Percentiles rank a stretch among this genome's conserved stretches.
Conservation (phyloP, 805 yeast species). For the Yamadazyma takamatsuzukensis region DNA sequence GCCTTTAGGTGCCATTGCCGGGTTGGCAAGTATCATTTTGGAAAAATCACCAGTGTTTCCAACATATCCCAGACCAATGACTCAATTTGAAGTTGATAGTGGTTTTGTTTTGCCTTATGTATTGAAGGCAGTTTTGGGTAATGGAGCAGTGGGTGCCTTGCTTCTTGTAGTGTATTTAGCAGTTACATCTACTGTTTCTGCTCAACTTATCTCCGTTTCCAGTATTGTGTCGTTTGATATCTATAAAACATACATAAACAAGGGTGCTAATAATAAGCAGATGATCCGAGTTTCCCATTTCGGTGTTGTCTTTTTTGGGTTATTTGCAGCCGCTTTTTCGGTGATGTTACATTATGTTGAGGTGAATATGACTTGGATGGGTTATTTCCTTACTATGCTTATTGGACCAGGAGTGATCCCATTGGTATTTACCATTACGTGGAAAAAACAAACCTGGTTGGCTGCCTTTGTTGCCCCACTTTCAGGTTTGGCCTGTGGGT, state of each 20-base stretch:
- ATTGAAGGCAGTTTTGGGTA: conserved; percentile 27
- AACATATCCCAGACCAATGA: conserved; percentile 29
- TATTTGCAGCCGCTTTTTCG: conserved; percentile 36
- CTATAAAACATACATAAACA: conserved; percentile 41
- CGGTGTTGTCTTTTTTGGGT: conserved; percentile 36
- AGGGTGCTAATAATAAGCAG: conserved; percentile 38
- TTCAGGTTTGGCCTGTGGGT: conserved; percentile 24
- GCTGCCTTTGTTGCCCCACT: conserved; percentile 32
- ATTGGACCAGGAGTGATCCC: conserved; percentile 39
- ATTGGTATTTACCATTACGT: conserved; percentile 28
- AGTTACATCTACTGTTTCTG: conserved; percentile 40
- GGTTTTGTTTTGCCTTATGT: conserved; percentile 30
- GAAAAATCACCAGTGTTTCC: conserved; percentile 23
- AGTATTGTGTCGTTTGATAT: conserved; percentile 44
- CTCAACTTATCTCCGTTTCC: conserved; percentile 38
- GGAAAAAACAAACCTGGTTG: conserved; percentile 25
- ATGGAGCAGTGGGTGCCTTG: conserved; percentile 28
- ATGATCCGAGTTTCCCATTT: conserved; percentile 41
- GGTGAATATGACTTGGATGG: conserved; percentile 27
- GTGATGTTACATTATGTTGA: conserved; percentile 31
- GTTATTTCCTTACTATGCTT: conserved; percentile 32
- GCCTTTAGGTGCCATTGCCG: conserved; percentile 34
- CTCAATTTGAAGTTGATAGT: conserved; percentile 22
- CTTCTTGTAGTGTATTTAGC: conserved; percentile 34
- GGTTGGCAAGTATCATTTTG: conserved; percentile 28